These are phyloP conservation scores for Penicillium nucicola DNA, from an alignment of 495 filamentous ascomycete species.

Conservation along the genomic window DNA sequence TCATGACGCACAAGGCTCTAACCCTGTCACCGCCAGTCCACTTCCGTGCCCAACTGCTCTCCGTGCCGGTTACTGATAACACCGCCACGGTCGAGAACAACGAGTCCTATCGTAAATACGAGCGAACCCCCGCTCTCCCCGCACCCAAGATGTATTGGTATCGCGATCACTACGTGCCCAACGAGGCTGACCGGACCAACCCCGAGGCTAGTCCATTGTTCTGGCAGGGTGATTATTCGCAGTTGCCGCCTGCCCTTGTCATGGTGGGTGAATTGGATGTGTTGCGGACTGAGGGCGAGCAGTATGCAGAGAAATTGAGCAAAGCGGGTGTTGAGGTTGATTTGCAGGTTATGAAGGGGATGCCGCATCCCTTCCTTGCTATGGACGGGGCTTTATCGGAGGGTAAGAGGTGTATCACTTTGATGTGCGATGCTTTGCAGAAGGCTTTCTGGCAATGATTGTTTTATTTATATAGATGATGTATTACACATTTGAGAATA, in stretches of 20 bases:
- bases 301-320: constrained; percentile 45
- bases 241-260: constrained; percentile 47
- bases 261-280: constrained; percentile 58
- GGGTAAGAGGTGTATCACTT: constrained; percentile 50
- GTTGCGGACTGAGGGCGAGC: constrained; percentile 49
- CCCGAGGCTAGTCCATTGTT: constrained; percentile 56
- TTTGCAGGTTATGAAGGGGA: constrained; percentile 55
- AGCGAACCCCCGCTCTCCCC: constrained; percentile 48
- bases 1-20: constrained; percentile 54
- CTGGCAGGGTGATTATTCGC: constrained; percentile 45
- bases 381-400: constrained; percentile 56
- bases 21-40: constrained; percentile 38
- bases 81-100: constrained; percentile 45
- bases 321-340: constrained; percentile 53
- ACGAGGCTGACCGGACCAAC: constrained; percentile 38
- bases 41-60: constrained; percentile 51
- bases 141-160: constrained; percentile 60
- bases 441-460: constrained; percentile 38
- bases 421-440: constrained; percentile 51
- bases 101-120: constrained; percentile 46
- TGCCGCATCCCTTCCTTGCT: constrained; percentile 61
- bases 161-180: constrained; percentile 53
- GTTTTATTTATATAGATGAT: background rate
- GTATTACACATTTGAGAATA: background rate
- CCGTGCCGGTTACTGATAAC: constrained; percentile 58